Conservation (phyloP, 1,284 basidiomycete genomes). For the Microbotryum silenes-acaulis region DNA sequence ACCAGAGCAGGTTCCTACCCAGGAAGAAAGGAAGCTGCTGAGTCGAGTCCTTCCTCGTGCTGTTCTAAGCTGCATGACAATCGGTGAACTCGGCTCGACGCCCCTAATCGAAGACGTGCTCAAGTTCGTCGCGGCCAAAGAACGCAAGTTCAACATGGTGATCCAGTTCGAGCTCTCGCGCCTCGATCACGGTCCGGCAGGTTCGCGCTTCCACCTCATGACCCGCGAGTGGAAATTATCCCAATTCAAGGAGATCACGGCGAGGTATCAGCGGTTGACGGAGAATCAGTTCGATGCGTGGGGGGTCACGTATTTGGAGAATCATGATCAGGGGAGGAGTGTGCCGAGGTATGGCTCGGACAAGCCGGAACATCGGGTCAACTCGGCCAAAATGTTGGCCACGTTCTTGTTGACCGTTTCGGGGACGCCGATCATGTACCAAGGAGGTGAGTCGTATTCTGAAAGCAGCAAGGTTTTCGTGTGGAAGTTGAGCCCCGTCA, state of each 20-base stretch:
- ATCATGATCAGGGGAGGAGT: conserved; percentile 53
- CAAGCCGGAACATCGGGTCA: conserved; percentile 49
- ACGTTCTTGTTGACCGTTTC: conserved; percentile 54
- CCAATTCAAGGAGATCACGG: conserved; percentile 53
- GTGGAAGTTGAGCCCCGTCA: too few species aligned
- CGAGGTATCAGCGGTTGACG: conserved; percentile 23
- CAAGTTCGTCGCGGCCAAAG: conserved; percentile 54
- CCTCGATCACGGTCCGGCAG: conserved; percentile 5
- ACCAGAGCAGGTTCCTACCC: too few species aligned
- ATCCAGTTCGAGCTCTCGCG: conserved; percentile 52
- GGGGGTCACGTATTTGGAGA: conserved; percentile 43
- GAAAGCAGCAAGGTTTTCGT: too few species aligned
- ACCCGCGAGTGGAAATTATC: conserved; percentile 50
- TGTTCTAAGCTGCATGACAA: conserved; percentile 48
- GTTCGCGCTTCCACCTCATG: conserved; percentile 41
- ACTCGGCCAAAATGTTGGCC: conserved; percentile 58
- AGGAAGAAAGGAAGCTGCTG: too few species aligned
- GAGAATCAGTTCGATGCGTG: background rate
- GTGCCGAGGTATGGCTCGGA: conserved; percentile 62
- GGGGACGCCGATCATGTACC: conserved; percentile 64
- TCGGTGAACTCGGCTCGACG: conserved; percentile 59
- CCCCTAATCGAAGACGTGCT: conserved; percentile 36
- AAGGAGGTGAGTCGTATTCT: conserved; percentile 44
- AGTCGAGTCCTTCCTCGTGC: too few species aligned
- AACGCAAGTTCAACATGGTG: conserved; percentile 56